Conservation (phyloP, 805 yeast genomes). For the Trichomonascus vanleenenianus region DNA sequence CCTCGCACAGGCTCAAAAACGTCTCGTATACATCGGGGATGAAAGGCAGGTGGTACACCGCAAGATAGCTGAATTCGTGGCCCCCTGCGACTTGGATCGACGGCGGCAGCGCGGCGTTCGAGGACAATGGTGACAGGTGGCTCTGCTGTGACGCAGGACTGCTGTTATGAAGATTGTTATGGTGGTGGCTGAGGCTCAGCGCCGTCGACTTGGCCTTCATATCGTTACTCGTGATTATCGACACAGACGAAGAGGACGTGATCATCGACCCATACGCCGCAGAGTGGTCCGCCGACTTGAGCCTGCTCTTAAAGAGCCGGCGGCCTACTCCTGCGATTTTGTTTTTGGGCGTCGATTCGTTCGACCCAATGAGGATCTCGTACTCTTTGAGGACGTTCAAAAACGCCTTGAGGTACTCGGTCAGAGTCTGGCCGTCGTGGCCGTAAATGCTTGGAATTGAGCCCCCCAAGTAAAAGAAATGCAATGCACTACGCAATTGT, state of each 20-base stretch:
- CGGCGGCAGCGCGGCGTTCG: not conserved
- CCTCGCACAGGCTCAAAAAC: conserved; percentile 20
- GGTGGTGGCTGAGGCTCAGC: no score
- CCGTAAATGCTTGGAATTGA: conserved; percentile 11
- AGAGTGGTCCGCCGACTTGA: conserved; percentile 14
- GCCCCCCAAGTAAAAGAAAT: conserved; percentile 19
- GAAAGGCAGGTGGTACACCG: conserved; percentile 21
- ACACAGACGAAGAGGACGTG: not conserved
- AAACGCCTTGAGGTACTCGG: conserved; percentile 13
- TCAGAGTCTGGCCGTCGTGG: conserved; percentile 8
- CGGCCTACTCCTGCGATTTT: conserved; percentile 18
- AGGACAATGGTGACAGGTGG: not conserved
- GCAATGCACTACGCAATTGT: conserved; percentile 6
- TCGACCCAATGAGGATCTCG: conserved; percentile 12
- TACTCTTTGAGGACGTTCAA: conserved; percentile 17
- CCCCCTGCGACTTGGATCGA: not conserved
- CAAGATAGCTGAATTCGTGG: conserved; percentile 15
- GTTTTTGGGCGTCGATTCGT: conserved; percentile 11
- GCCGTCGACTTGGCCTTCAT: not conserved
- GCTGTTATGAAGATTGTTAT: no score
- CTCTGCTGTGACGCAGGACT: no score
- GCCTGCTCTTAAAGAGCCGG: conserved; percentile 15
- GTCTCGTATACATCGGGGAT: conserved; percentile 23
- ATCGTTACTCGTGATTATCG: not conserved
- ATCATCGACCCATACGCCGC: not conserved